Base-by-base conservation (phyloP, 2,329 filamentous ascomycete species). In the Colletotrichum echinochloae region DNA sequence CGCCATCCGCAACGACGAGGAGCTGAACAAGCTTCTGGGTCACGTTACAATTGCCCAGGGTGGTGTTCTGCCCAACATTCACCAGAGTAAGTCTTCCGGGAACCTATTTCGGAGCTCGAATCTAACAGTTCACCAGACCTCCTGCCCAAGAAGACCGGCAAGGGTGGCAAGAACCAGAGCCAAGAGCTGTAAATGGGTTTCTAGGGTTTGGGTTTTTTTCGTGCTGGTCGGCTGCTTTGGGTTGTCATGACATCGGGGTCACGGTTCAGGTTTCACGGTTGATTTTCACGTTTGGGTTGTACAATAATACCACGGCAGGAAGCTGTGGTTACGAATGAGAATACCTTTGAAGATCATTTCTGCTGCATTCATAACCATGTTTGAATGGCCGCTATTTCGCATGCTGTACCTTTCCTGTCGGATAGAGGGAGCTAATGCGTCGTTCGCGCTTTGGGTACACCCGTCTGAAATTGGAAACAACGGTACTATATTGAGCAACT, bases 1-100 rank as follows among this genome's bases (percentile, higher is more conserved):
- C 78, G 96, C 96, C 85, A 99, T 99, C 88, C 92, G 96, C 81
- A 98, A 98, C 87, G 95, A 98, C 84, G 95, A 98, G 90, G 96
- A 99, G 87, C 85, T 98, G 93, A 98, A 98, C 93, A 98, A 97
- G 90, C 92, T 97, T 74, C 89, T 97, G 75, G 95, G 95, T 70
- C 94, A 97, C 83, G 94, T 97, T 85, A 98, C 94, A 82, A 97
- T 97, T 79, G 94, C 95, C 83, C 95, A 97, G 87, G 94, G 94
- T 88, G 94, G 94, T 95, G 94, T 97, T 77, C 89, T 97, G 75
- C 95, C 94, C 84, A 97, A 97, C 90, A 97, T 97, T 78, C 94
- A 97, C 88, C 93, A 96, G 87, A 97, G 94, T 97, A 90, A 78
- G 94, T 89, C 18, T 18, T 41, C 68, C 49, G 8, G 44, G 56